Base-by-base conservation (phyloP, 495 filamentous ascomycete species). In the Aspergillus coremiiformis region DNA sequence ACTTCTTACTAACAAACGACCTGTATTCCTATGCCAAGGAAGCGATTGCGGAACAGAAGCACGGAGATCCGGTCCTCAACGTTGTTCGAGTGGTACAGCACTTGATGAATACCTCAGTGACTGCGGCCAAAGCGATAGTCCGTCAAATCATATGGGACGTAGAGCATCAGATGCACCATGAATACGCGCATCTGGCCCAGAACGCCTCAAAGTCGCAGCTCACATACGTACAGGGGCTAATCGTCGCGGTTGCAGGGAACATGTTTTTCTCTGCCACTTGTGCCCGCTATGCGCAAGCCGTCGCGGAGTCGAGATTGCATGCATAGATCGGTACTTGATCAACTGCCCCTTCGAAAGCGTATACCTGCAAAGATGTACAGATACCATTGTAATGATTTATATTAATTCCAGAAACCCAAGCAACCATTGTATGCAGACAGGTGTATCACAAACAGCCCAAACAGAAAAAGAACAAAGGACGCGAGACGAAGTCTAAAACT, bases 401-500 rank as follows among this genome's bases (percentile, higher is more conserved):
- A 35, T 35, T 15, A 14, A 12, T n/a, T 5, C 12, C 32, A 14
- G 12, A 1, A 14, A 35, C 29, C 29, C 29, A 8, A 12, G 2
- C 29, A 12, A 35, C n/a, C 37, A 21, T 5, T 41, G 0, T 41
- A 41, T 41, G 1, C 6, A 41, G 7, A 41, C 37, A 41, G 37
- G 37, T 41, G 17, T 41, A 41, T 21, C 19, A 19, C 17, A 19
- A 20, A 41, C 10, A 35, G 32, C 5, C 4, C 4, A 15, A 17
- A 19, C 37, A 41, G 11, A 21, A 21, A 3, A 41, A 41, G 37
- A 41, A 39, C n/a, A 39, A 19, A 21, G 5, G 21, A 41, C 0
- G n/a, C 20, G 4, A 37, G 10, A 9, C n/a, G 4, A 12, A 35
- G 17, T 39, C 55, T 66, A 83, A 62, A 83, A 84, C 41, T 63